Evolutionary conservation across 2,329 filamentous ascomycete species (phyloP), one percentile per base, ranked within the genome.

Genomic region (Colletotrichum sp.): DNA sequence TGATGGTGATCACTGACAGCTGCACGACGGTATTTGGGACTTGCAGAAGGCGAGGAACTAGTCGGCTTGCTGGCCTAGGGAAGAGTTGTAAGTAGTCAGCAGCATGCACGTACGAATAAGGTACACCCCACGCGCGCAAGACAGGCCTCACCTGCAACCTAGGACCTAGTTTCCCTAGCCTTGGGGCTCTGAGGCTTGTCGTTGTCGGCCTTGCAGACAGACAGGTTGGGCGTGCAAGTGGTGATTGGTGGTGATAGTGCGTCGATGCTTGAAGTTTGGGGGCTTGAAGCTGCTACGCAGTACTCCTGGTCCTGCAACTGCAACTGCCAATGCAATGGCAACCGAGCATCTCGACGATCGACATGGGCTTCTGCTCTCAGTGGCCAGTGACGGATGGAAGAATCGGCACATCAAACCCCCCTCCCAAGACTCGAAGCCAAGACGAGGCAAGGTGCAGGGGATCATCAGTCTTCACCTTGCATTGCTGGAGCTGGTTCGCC

Each of bases 351-450:
- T 65, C 44, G 68, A 72, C 34, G 72, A 77, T 77, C 76, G 62
- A 76, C 76, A 36, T 39, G 57, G 73, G 68, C 60, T 34, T 12
- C 34, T 8, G 26, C 60, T 68, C 64, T 64, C 44, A 34, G 34
- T 55, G 65, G 59, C 52, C 71, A 74, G 59, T 64, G 30, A 39
- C 57, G 65, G 65, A 63, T 76, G 76, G 76, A 77, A 76, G 55
- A 74, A 71, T 76, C 76, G 76, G 74, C 76, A 77, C 65, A 71
- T 71, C 73, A 71, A 30, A 26, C 34, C 76, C 75, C 68, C 69
- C 72, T 73, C 44, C 59, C 73, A 77, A 73, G 62, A 66, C 59
- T 62, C 49, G 18, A 69, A 73, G 66, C 66, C 65, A 74, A 71
- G 74, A 67, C 69, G 44, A 77, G 70, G 74, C 76, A 71, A 52